Percentiles rank a stretch among this genome's conserved stretches.
Conservation (phyloP, 2,329 filamentous ascomycete genomes). For the Thielaviopsis euricoi region DNA sequence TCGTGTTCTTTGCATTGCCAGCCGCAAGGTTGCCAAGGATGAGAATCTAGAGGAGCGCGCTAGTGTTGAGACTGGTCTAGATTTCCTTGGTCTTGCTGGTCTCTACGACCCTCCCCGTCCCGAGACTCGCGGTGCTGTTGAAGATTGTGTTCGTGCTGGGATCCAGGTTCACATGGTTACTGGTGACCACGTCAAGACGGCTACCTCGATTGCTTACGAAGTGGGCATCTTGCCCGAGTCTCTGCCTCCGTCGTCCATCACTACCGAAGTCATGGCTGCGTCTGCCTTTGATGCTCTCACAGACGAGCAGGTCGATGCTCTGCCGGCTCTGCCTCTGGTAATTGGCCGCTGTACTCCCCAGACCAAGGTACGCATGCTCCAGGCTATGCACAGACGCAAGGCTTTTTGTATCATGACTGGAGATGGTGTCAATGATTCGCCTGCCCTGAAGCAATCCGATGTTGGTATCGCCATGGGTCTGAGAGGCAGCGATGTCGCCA, state of each 20-base stretch:
- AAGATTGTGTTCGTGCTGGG: slow-evolving; percentile 41
- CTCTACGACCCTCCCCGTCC: slow-evolving; percentile 56
- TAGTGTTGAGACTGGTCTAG: slow-evolving; percentile 37
- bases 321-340: slow-evolving; percentile 47
- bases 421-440: slow-evolving; percentile 60
- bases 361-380: slow-evolving; percentile 61
- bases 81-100: slow-evolving; percentile 53
- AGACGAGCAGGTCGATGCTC: slow-evolving; percentile 43
- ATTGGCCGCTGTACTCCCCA: slow-evolving; percentile 53
- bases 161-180: slow-evolving; percentile 55
- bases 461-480: slow-evolving; percentile 63
- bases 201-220: slow-evolving; percentile 47
- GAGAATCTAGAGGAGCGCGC: slow-evolving; percentile 30
- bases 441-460: slow-evolving; percentile 54
- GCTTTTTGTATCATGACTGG: slow-evolving; percentile 61
- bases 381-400: slow-evolving; percentile 52
- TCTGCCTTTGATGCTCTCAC: slow-evolving; percentile 45
- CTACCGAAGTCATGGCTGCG: slow-evolving; percentile 41
- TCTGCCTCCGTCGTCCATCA: slow-evolving; percentile 21
- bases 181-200: slow-evolving; percentile 52
- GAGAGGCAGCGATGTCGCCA: slow-evolving; percentile 55
- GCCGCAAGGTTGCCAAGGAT: slow-evolving; percentile 24
- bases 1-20: slow-evolving; percentile 51
- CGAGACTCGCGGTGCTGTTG: slow-evolving; percentile 46
- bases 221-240: slow-evolving; percentile 39